A percentile compares a stretch with the other conserved stretches of the same genome.
phyloP scores from a whole-genome alignment of 306 rosid genomes.

The Cercis canadensis region DNA sequence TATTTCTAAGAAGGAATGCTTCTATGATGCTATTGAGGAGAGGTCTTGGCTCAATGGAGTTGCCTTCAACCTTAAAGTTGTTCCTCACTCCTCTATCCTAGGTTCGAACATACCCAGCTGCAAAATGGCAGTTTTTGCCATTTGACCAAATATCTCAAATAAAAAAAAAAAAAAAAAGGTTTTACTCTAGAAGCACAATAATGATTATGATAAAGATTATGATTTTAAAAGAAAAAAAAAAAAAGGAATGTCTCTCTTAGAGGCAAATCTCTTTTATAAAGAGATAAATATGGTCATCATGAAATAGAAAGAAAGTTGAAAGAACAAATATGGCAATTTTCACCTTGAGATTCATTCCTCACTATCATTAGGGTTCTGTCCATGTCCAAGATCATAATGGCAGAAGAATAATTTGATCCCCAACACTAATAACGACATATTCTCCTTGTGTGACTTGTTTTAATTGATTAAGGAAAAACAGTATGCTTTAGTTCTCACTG shows the following conservation, averaged over 20 bases:
- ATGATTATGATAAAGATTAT: slow-evolving; percentile 31
- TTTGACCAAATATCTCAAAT: too few relatives aligned
- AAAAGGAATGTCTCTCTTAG: slow-evolving; percentile 1
- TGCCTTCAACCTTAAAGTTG: too few relatives aligned
- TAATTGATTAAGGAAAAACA: background rate
- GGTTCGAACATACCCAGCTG: too few relatives aligned
- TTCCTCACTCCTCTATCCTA: too few relatives aligned
- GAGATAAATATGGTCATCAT: slow-evolving; percentile 14
- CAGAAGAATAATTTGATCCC: slow-evolving; percentile 30
- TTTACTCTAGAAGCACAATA: background rate
- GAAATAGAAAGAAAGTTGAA: slow-evolving; percentile 17
- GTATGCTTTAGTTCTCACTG: background rate
- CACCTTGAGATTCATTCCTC: slow-evolving; percentile 22
- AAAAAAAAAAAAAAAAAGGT: too few relatives aligned
- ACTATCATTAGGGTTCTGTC: slow-evolving; percentile 32
- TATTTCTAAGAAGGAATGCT: background rate
- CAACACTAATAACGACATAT: slow-evolving; percentile 32
- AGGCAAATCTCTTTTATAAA: background rate
- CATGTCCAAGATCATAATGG: slow-evolving; percentile 39
- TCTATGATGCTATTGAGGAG: too few relatives aligned
- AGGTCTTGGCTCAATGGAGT: too few relatives aligned
- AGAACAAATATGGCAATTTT: slow-evolving; percentile 18
- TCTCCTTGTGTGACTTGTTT: slow-evolving; percentile 24
- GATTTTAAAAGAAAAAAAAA: slow-evolving; percentile 23
- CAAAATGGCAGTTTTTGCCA: too few relatives aligned